Evolutionary conservation across 2,329 filamentous ascomycete genomes (phyloP), one percentile per base, ranked within the genome.

Genomic region (Lachnellula occidentalis): DNA sequence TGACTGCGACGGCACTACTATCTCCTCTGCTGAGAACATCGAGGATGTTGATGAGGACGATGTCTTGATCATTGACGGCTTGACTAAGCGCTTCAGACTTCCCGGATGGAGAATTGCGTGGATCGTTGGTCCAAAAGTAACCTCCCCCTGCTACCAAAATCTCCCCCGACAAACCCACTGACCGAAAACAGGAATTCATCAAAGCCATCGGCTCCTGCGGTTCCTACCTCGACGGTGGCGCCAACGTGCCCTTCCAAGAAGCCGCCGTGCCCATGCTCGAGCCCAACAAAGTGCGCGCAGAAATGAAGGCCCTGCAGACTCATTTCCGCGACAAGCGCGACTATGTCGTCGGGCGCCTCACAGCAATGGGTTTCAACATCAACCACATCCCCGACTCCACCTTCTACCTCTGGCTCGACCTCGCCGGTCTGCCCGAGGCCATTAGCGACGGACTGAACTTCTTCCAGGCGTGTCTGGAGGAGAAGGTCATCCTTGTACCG

Each of bases 71-170:
- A 92, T 97, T 61, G 92, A 97, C 69, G 92, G 92, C 48, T 80
- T 97, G 24, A 97, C 92, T 64, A 97, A 97, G 81, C 88, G 92
- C 58, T 97, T 97, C 81, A 86, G 92, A 63, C 84, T 97, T 34
- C 92, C 92, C 1, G 92, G 92, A 58, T 97, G 92, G 91, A 88
- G 92, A 70, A 92, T 97, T 43, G 92, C 92, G 6, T 97, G 92
- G 92, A 91, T 97, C 63, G 72, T 97, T 53, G 92, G 92, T 1
- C 92, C 92, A 61, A 96, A 96, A 60, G 65, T 64, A 55, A 45
- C 45, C 22, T 22, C 22, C 6, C 4, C 43, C 17, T n/a, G 34
- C 3, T 31, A 42, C 15, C 4, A 8, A 12, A 36, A 24, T n/a
- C 9, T 14, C 15, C 2, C 12, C n/a, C 4, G 5, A 34, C 17